Base-by-base conservation (phyloP, 202 grass and related monocot genomes). In the Zizania palustris region DNA sequence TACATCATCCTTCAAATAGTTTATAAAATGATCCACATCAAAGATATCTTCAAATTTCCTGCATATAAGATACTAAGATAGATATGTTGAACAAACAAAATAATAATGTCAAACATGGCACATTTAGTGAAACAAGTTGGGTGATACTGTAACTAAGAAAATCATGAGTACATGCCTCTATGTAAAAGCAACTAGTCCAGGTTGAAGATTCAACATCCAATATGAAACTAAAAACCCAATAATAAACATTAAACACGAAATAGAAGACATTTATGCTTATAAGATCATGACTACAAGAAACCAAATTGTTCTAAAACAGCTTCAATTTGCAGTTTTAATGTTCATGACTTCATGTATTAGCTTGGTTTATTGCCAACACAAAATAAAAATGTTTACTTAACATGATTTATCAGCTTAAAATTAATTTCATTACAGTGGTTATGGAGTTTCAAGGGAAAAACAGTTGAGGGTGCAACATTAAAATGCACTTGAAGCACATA, bases 21-120 rank as follows among this genome's bases (percentile, higher is more conserved):
- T 84, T 84, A 94, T 94, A 76, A 94, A 91, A 72, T 91, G 88
- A 79, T 94, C 79, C 22, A 91, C 88, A 82, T 93, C 82, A 76
- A 93, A 93, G 46, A 93, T 88, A 59, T 93, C 91, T 84, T 93
- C 91, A 60, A 97, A 92, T 69, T 93, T 97, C 63, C 94, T 97
- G 81, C 71, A 89, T 37, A 83, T 46, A 60, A 85, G 55, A 78
- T 49, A 9, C 11, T 12, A 64, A 50, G 43, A 45, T 22, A 80
- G 59, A 76, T 33, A 22, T 56, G 73, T 22, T 48, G 11, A 81
- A 60, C 15, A 41, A 72, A 20, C 33, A 50, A 65, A 35, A 14
- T 37, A 80, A 5, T 61, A 53, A 86, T 63, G 54, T 3, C 33
- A 68, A 78, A 81, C 20, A 67, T 18, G 60, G 22, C 51, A 28